phyloP scores from a whole-genome alignment of 1,284 basidiomycete species.

The Moesziomyces parantarcticus region DNA sequence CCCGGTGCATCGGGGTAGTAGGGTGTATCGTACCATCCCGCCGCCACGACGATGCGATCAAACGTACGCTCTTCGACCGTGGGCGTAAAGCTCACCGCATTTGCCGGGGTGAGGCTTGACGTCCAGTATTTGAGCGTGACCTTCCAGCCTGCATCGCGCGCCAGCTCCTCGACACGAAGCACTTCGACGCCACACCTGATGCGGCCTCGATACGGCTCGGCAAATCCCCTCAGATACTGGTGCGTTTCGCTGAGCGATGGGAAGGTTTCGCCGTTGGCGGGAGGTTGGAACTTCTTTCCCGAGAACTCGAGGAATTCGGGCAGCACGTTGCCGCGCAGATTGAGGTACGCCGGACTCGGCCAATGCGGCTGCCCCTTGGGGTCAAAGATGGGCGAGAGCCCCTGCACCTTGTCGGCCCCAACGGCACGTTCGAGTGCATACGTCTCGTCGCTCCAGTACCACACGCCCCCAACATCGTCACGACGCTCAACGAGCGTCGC shows the following conservation, averaged over 20 bases:
- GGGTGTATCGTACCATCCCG: slow-evolving; percentile 59
- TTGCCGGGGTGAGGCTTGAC: background rate
- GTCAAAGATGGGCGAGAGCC: slow-evolving; percentile 31
- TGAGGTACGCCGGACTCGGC: slow-evolving; percentile 58
- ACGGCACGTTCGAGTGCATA: slow-evolving; percentile 35
- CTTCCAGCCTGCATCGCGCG: slow-evolving; percentile 26
- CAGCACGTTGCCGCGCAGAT: slow-evolving; percentile 58
- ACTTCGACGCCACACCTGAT: slow-evolving; percentile 50
- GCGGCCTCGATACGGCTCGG: slow-evolving; percentile 26
- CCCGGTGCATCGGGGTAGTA: slow-evolving; percentile 49
- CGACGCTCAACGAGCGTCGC: slow-evolving; percentile 53
- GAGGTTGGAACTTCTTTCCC: slow-evolving; percentile 37
- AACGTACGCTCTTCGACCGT: slow-evolving; percentile 14
- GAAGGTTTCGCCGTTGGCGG: slow-evolving; percentile 47
- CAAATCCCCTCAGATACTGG: slow-evolving; percentile 41
- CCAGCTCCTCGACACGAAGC: slow-evolving; percentile 46
- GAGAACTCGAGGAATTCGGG: slow-evolving; percentile 59
- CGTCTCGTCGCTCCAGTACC: slow-evolving; percentile 51
- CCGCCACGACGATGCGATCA: slow-evolving; percentile 51
- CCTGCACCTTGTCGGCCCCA: slow-evolving; percentile 23
- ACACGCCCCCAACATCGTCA: slow-evolving; percentile 59
- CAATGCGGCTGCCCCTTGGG: slow-evolving; percentile 46
- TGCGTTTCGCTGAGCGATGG: slow-evolving; percentile 56
- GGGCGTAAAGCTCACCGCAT: slow-evolving; percentile 22
- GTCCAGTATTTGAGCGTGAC: slow-evolving; percentile 47